Conservation (phyloP, 768 basidiomycete genomes). For the Paxillus rubicundulus region DNA sequence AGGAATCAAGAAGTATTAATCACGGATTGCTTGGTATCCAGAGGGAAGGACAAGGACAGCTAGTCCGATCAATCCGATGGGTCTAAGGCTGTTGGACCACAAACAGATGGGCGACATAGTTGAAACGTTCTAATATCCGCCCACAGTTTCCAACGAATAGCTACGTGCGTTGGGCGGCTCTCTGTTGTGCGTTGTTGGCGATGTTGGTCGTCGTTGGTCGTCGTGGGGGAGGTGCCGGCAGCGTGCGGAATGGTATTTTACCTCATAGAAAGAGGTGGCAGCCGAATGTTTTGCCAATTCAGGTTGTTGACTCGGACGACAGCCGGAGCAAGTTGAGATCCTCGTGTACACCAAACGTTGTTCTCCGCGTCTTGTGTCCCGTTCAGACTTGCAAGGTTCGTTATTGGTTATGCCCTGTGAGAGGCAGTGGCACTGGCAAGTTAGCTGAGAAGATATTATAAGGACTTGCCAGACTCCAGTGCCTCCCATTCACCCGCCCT, state of each 20-base stretch:
- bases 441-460: constrained; percentile 5
- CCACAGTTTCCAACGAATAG: background rate
- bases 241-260: background rate
- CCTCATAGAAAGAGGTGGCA: background rate
- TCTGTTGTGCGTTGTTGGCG: background rate
- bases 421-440: background rate
- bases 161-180: background rate
- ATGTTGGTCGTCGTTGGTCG: background rate
- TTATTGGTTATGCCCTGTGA: background rate
- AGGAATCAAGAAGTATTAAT: background rate
- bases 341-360: constrained; percentile 10
- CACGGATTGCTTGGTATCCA: background rate
- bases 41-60: background rate
- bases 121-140: background rate
- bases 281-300: background rate
- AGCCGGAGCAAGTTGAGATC: background rate
- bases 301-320: background rate
- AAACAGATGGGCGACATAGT: background rate
- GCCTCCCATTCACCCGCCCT: background rate
- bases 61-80: background rate
- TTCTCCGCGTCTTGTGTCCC: background rate
- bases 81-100: background rate
- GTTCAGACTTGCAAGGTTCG: background rate
- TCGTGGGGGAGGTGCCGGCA: background rate
- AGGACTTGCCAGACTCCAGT: background rate